Percentiles rank a stretch among this genome's conserved stretches.
Conservation (phyloP, 2,329 filamentous ascomycete genomes). For the Mollisiaceae sp. region DNA sequence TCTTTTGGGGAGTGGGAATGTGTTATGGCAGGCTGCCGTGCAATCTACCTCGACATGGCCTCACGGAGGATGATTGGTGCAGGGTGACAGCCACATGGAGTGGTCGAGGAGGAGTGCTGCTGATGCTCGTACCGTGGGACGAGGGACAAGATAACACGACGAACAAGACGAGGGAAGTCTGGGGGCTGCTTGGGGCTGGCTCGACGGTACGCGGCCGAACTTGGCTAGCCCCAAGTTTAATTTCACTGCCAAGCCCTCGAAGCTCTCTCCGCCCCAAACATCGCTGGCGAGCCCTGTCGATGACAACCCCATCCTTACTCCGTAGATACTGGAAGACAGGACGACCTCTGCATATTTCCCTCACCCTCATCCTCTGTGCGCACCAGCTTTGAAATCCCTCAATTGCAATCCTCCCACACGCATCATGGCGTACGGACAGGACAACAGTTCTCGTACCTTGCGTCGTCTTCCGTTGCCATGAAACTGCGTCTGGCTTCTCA, state of each 20-base stretch:
- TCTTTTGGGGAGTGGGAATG: constrained; percentile 19
- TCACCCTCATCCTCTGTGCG: background rate
- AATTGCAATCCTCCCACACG: too few species aligned
- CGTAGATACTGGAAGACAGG: background rate
- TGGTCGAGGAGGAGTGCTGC: constrained; percentile 5
- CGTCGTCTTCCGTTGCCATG: constrained; percentile 1
- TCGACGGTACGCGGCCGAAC: background rate
- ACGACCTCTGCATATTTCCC: constrained; percentile 9
- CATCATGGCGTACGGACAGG: too few species aligned
- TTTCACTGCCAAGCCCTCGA: background rate
- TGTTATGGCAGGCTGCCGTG: constrained; percentile 16
- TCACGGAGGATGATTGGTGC: constrained; percentile 22
- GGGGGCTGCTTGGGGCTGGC: background rate
- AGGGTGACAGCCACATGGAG: constrained; percentile 25
- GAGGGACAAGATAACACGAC: constrained; percentile 9
- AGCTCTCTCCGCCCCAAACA: too few species aligned
- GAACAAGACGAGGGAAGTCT: background rate
- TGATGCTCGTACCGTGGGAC: too few species aligned
- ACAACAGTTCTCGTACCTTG: background rate
- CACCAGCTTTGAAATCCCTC: too few species aligned
- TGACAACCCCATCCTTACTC: too few species aligned
- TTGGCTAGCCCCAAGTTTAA: background rate
- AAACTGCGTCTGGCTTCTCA: constrained; percentile 6
- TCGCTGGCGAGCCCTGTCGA: background rate
- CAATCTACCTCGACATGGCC: constrained; percentile 27